These are phyloP conservation scores for Phaeosphaeriaceae sp. DNA, from an alignment of 2,329 filamentous ascomycete species.

Conservation along the genomic window DNA sequence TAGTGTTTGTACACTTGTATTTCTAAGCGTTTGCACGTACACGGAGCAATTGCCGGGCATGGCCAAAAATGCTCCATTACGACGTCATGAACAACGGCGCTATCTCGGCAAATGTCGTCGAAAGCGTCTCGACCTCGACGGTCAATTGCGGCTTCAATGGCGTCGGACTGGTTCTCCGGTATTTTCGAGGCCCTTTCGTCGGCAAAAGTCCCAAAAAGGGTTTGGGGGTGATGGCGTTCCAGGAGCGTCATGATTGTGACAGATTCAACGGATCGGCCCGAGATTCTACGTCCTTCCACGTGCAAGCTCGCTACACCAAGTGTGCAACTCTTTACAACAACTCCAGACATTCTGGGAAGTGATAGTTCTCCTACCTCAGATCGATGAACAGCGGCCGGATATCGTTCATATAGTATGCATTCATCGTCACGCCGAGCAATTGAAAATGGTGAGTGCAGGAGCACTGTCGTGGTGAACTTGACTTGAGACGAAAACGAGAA, in stretches of 20 bases:
- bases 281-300: neutral
- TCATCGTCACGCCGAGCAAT: too few relatives aligned
- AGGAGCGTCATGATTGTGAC: constrained; percentile 2
- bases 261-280: constrained; percentile 6
- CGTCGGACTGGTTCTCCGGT: neutral
- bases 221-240: neutral
- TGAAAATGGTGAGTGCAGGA: too few relatives aligned
- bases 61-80: neutral
- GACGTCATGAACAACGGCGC: constrained; percentile 6
- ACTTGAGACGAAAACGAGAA: too few relatives aligned
- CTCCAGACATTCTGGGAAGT: too few relatives aligned
- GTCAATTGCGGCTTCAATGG: neutral
- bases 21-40: constrained; percentile 9
- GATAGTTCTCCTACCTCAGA: too few relatives aligned
- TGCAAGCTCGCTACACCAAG: too few relatives aligned
- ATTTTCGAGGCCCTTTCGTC: neutral
- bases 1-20: too few relatives aligned
- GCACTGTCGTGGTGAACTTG: too few relatives aligned
- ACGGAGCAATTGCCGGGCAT: neutral
- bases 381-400: too few relatives aligned
- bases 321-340: too few relatives aligned
- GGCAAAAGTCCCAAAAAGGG: neutral
- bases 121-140: neutral
- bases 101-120: constrained; percentile 3
- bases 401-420: too few relatives aligned